Evolutionary conservation across 1,284 basidiomycete genomes (phyloP).

Genomic region (Somion occarium): DNA sequence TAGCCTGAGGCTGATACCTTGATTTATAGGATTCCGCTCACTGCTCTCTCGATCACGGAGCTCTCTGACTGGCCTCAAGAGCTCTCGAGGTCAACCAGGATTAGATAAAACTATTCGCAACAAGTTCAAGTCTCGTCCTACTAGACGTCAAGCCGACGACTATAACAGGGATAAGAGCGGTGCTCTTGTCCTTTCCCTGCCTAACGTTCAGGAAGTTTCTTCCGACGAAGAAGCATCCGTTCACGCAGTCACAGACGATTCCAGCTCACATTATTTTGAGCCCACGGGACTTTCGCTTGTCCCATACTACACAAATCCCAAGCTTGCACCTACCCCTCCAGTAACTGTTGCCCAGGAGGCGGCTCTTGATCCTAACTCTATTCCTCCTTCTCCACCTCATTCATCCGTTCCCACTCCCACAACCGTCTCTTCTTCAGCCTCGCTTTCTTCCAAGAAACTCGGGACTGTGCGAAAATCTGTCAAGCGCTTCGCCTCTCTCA

Average conservation of each 20-base stretch:
- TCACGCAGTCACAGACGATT: slow-evolving; percentile 5
- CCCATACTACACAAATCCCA: too few species aligned
- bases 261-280: not conserved
- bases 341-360: too few species aligned
- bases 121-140: slow-evolving; percentile 12
- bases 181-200: not conserved
- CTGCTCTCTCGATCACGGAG: slow-evolving; percentile 30
- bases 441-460: slow-evolving; percentile 11
- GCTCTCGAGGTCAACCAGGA: slow-evolving; percentile 11
- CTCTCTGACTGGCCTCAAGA: slow-evolving; percentile 33
- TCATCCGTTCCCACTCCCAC: slow-evolving; percentile 8
- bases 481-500: slow-evolving; percentile 35
- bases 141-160: slow-evolving; percentile 12
- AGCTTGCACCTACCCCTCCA: too few species aligned
- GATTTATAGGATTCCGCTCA: slow-evolving; percentile 6
- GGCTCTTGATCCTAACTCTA: too few species aligned
- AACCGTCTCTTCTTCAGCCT: slow-evolving; percentile 3
- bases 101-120: slow-evolving; percentile 20
- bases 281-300: not conserved
- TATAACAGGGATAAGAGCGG: not conserved
- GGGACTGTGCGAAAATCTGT: slow-evolving; percentile 27
- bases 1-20: too few species aligned
- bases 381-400: slow-evolving; percentile 7
- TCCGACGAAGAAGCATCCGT: not conserved
- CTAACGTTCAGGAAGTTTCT: not conserved